Percentiles rank a stretch among this genome's conserved stretches.
phyloP scores from a whole-genome alignment of 2,329 filamentous ascomycete species.

The Trichoderma koningiopsis region DNA sequence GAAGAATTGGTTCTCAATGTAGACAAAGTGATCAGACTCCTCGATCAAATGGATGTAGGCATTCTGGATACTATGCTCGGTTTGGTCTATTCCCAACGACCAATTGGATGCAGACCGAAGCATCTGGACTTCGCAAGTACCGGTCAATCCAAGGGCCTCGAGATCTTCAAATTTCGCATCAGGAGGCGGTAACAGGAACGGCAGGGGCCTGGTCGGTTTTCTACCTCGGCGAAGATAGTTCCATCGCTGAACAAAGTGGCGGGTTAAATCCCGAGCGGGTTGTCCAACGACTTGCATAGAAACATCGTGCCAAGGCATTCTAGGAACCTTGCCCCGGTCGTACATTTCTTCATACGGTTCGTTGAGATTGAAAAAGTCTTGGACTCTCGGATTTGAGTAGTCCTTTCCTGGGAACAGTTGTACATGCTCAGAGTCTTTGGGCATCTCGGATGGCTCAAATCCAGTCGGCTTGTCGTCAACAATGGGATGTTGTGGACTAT shows the following conservation, averaged over 20 bases:
- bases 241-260: slow-evolving; percentile 97
- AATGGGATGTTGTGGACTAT: slow-evolving; percentile 88
- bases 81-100: slow-evolving; percentile 86
- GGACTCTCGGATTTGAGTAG: slow-evolving; percentile 93
- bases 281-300: slow-evolving; percentile 97
- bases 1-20: slow-evolving; percentile 99
- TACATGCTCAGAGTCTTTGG: slow-evolving; percentile 89
- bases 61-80: slow-evolving; percentile 93
- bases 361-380: slow-evolving; percentile 90
- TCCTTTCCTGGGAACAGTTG: slow-evolving; percentile 98
- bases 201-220: slow-evolving; percentile 89
- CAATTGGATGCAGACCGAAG: slow-evolving; percentile 86
- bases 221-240: slow-evolving; percentile 93
- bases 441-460: slow-evolving; percentile 74
- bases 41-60: slow-evolving; percentile 95
- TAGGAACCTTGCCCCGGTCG: slow-evolving; percentile 79
- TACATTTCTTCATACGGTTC: slow-evolving; percentile 99
- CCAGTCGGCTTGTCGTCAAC: slow-evolving; percentile 94
- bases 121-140: slow-evolving; percentile 96
- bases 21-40: slow-evolving; percentile 94
- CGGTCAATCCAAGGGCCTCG: slow-evolving; percentile 82
- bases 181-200: slow-evolving; percentile 88
- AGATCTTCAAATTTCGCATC: slow-evolving; percentile 87
- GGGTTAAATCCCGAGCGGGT: slow-evolving; percentile 87
- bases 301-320: slow-evolving; percentile 99